Conservation (phyloP, 225 moss, liverwort and hornwort genomes). For the Sphagnum contortum region DNA sequence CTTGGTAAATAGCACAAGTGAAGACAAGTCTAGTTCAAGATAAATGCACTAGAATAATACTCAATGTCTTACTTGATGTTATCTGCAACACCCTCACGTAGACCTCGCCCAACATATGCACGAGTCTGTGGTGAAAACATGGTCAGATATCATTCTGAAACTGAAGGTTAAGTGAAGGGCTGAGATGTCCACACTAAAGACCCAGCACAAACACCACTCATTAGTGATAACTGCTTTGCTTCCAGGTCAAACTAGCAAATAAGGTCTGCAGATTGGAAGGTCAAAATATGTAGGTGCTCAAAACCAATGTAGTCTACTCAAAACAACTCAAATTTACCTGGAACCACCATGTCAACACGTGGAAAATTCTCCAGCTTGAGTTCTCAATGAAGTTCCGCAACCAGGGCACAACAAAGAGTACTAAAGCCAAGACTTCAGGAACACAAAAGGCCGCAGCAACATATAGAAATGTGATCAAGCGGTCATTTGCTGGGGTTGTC, state of each 20-base stretch:
- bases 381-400: conserved; percentile 79
- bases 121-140: conserved; percentile 37
- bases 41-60: too few species aligned
- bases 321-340: conserved; percentile 41
- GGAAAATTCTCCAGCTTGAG: conserved; percentile 69
- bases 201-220: too few species aligned
- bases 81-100: conserved; percentile 83
- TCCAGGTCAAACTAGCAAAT: too few species aligned
- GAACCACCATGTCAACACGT: conserved; percentile 88
- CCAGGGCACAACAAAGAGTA: conserved; percentile 81
- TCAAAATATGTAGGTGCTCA: too few species aligned
- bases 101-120: conserved; percentile 77
- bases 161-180: too few species aligned
- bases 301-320: too few species aligned
- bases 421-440: conserved; percentile 75
- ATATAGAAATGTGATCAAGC: conserved; percentile 56
- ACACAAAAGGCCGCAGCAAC: conserved; percentile 51
- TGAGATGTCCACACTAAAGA: too few species aligned
- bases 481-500: conserved; percentile 50
- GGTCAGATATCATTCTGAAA: too few species aligned
- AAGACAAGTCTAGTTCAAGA: too few species aligned
- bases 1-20: too few species aligned
- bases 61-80: conserved; percentile 66
- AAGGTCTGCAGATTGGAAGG: too few species aligned
- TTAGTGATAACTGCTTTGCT: too few species aligned